Evolutionary conservation across 495 filamentous ascomycete species (phyloP), one percentile per base, ranked within the genome.

Genomic region (Trichoderma virens): DNA sequence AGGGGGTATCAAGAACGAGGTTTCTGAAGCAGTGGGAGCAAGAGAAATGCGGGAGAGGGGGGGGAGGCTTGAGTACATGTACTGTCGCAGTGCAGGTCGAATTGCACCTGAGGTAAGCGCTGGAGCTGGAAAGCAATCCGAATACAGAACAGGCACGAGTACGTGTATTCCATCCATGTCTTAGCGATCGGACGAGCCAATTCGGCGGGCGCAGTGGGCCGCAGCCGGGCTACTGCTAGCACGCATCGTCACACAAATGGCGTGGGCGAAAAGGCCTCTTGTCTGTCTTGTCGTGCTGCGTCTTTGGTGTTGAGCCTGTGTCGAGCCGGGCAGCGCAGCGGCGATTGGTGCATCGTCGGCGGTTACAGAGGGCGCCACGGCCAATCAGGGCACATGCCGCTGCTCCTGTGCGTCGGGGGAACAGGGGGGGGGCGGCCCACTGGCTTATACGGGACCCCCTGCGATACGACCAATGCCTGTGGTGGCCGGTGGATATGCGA

Each of bases 341-440:
- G 61, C 45, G 61, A 63, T 63, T 63, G 39, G 39, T 31, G 11
- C 27, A 39, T 32, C 41, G 23, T 47, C 39, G 61, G 61, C 61
- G 61, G 61, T 47, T 63, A 63, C 61, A 63, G 61, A 28, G 41
- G 13, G 11, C 23, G 16, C 60, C 27, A 13, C 16, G 31, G 61
- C 61, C 61, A 63, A 63, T 63, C 23, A 63, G 30, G 16, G 34
- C n/a, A 25, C 34, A 43, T 43, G 61, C 61, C 61, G 61, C 61
- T 43, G 13, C 25, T 27, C 61, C 61, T 62, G 35, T 30, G 61
- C 61, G 20, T 61, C 28, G 28, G 31, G 11, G 18, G 9, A 35
- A 27, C 28, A 35, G 31, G 60, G 60, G 31, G 31, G 31, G 60
- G 43, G 14, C 2, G 43, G 18, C 20, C 43, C 43, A 47, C 43